A percentile compares a stretch with the other conserved stretches of the same genome.
Conservation (phyloP, 177 flowering plant genomes). For the Vitis hybrid region DNA sequence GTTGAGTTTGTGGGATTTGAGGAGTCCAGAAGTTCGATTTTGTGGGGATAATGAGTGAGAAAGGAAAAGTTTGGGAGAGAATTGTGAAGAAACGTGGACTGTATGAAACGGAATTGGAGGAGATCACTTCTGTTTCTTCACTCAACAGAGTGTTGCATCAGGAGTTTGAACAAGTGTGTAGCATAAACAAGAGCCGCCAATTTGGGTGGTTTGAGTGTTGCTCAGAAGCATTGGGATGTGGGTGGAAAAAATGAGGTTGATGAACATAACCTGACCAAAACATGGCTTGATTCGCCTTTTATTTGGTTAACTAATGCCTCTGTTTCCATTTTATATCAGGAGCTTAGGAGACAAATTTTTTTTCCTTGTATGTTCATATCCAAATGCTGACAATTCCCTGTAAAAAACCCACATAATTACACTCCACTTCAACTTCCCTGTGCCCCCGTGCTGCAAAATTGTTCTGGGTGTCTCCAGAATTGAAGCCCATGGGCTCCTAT, state of each 20-base stretch:
- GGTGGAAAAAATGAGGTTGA: constrained; percentile 17
- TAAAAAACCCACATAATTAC: no score
- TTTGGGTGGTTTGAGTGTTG: constrained; percentile 24
- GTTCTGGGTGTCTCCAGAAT: no score
- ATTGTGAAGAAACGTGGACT: constrained; percentile 25
- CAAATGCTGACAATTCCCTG: no score
- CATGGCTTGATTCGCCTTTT: no score
- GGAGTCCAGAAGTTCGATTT: constrained; percentile 19
- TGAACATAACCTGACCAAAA: constrained; percentile 18
- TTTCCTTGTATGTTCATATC: no score
- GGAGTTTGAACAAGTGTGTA: constrained; percentile 22
- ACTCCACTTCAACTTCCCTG: no score
- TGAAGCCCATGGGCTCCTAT: no score
- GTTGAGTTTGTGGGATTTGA: constrained; percentile 24
- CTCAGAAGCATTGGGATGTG: constrained; percentile 15
- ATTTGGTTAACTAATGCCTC: no score
- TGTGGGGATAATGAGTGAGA: constrained; percentile 18
- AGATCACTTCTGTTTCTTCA: constrained; percentile 17
- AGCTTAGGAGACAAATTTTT: no score
- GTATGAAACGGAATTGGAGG: constrained; percentile 18
- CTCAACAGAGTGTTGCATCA: constrained; percentile 8
- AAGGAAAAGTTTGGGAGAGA: constrained; percentile 26
- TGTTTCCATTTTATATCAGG: no score
- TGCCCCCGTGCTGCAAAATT: no score
- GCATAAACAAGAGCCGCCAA: constrained; percentile 31